A percentile compares a stretch with the other conserved stretches of the same genome.
Conservation (phyloP, 2,329 filamentous ascomycete genomes). For the Trichophyton equinum region DNA sequence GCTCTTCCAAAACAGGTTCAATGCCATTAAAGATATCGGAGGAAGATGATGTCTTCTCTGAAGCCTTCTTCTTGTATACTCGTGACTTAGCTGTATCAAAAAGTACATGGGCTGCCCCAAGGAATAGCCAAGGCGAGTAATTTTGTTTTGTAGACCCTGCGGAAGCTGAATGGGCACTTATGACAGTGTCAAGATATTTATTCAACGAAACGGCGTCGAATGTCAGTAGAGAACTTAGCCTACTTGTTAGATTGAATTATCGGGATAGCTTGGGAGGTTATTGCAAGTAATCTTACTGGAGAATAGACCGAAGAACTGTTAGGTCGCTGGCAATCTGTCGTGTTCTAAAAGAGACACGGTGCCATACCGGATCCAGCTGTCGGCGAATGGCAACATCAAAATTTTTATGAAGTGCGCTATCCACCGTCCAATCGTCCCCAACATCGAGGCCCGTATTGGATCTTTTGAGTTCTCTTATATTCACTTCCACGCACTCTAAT, state of each 20-base stretch:
- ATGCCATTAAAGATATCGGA: slow-evolving; percentile 39
- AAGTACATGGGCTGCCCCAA: slow-evolving; percentile 87
- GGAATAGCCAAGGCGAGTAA: slow-evolving; percentile 89
- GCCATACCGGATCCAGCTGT: slow-evolving; percentile 93
- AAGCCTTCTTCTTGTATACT: slow-evolving; percentile 65
- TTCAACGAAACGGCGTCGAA: slow-evolving; percentile 87
- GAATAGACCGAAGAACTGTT: slow-evolving; percentile 65
- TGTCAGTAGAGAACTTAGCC: slow-evolving; percentile 51
- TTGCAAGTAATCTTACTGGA: slow-evolving; percentile 45
- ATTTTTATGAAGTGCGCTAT: slow-evolving; percentile 81
- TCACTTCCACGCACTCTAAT: slow-evolving; percentile 90
- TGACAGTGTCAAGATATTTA: slow-evolving; percentile 85
- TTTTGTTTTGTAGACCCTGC: slow-evolving; percentile 77
- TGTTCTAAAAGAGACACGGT: slow-evolving; percentile 88
- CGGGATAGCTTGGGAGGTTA: neutral
- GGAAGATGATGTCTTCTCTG: slow-evolving; percentile 28
- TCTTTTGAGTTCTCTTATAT: slow-evolving; percentile 87
- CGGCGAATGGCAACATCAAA: slow-evolving; percentile 81
- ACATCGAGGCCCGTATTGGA: slow-evolving; percentile 80
- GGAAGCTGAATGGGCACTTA: slow-evolving; percentile 77
- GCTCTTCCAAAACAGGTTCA: slow-evolving; percentile 74
- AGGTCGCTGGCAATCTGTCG: slow-evolving; percentile 88
- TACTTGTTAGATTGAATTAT: neutral
- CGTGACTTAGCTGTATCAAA: slow-evolving; percentile 80
- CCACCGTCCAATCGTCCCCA: slow-evolving; percentile 81